A percentile compares a stretch with the other conserved stretches of the same genome.
phyloP scores from a whole-genome alignment of 805 yeast species.

The Ogataea allantospora region DNA sequence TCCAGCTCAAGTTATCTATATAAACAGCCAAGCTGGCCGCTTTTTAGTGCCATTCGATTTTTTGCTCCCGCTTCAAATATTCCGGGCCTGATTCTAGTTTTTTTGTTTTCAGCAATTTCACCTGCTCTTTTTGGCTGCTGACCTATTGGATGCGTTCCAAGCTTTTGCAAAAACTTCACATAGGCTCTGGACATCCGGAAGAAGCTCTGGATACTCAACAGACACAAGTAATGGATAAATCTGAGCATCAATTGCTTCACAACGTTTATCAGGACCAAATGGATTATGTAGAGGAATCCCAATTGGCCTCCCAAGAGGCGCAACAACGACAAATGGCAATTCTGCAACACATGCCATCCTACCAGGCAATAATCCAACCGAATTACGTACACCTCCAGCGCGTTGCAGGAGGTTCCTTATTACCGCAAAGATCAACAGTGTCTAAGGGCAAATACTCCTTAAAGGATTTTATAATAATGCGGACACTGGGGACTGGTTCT shows the following conservation, averaged over 20 bases:
- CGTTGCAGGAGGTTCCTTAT: slow-evolving; percentile 28
- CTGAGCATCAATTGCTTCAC: slow-evolving; percentile 24
- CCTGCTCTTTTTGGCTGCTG: slow-evolving; percentile 8
- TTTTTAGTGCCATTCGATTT: not conserved
- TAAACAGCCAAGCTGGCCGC: not conserved
- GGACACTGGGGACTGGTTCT: slow-evolving; percentile 61
- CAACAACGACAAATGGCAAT: slow-evolving; percentile 31
- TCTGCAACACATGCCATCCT: slow-evolving; percentile 35
- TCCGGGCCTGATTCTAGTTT: slow-evolving; percentile 1
- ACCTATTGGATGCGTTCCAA: slow-evolving; percentile 25
- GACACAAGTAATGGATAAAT: slow-evolving; percentile 9
- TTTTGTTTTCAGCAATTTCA: slow-evolving; percentile 10
- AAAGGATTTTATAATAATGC: slow-evolving; percentile 53
- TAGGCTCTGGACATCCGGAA: slow-evolving; percentile 23
- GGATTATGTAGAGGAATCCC: slow-evolving; percentile 11
- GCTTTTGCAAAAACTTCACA: slow-evolving; percentile 26
- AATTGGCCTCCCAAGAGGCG: slow-evolving; percentile 29
- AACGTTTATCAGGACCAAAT: slow-evolving; percentile 17
- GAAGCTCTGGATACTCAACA: slow-evolving; percentile 6
- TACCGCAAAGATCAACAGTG: slow-evolving; percentile 33
- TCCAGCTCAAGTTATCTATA: no score
- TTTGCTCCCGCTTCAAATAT: not conserved
- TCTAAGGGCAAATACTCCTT: slow-evolving; percentile 58
- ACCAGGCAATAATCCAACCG: slow-evolving; percentile 37
- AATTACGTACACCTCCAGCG: slow-evolving; percentile 29